Conservation (phyloP, 345 rosid species). For the Raphanus sativus region DNA sequence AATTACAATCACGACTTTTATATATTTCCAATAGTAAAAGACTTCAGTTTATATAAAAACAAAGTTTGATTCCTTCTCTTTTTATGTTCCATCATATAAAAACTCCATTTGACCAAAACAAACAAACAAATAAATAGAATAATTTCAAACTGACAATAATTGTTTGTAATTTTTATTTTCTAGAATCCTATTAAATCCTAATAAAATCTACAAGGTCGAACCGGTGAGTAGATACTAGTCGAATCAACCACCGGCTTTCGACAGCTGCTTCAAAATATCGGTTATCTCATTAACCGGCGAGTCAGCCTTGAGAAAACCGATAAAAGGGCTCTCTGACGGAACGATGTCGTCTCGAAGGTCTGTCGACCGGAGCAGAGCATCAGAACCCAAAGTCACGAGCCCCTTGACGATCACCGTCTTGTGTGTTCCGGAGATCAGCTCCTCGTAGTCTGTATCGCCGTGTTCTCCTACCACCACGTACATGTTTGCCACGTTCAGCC, state of each 20-base stretch:
- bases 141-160: not conserved
- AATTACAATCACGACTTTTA: not conserved
- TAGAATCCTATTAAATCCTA: not conserved
- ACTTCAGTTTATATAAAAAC: not conserved
- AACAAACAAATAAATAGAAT: not conserved
- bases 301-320: conserved; percentile 45
- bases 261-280: conserved; percentile 50
- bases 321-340: conserved; percentile 65
- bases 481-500: conserved; percentile 84
- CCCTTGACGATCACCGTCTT: conserved; percentile 71
- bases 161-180: conserved; percentile 11
- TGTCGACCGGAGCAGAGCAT: conserved; percentile 57
- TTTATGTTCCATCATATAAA: not conserved
- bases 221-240: not conserved
- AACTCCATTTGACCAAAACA: not conserved
- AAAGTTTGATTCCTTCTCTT: not conserved
- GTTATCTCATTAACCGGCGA: conserved; percentile 58
- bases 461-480: conserved; percentile 76
- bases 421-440: conserved; percentile 79
- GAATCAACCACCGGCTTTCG: conserved; percentile 44
- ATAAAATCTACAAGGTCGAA: conserved; percentile 19
- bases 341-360: conserved; percentile 69
- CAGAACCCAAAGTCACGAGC: conserved; percentile 57
- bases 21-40: not conserved
- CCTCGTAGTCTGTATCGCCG: conserved; percentile 89